Evolutionary conservation across 2,329 filamentous ascomycete species (phyloP).

Genomic region (Mollisiaceae sp.): DNA sequence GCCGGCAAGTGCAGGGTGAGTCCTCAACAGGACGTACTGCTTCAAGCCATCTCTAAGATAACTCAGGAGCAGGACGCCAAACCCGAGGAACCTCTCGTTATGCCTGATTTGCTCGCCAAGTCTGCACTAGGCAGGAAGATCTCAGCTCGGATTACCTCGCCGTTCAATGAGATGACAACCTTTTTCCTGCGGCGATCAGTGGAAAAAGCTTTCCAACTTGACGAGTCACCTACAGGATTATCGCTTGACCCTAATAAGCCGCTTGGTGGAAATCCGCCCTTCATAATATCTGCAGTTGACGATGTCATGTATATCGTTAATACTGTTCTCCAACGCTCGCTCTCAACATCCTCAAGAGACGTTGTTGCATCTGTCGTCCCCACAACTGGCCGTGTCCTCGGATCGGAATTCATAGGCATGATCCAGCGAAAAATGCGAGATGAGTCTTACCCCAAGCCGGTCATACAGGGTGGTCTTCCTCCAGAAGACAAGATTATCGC

Average conservation of each 20-base stretch:
- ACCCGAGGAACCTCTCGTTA: conserved; percentile 61
- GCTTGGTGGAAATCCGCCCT: conserved; percentile 79
- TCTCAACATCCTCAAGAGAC: conserved; percentile 82
- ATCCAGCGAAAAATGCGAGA: conserved; percentile 97
- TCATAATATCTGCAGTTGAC: conserved; percentile 93
- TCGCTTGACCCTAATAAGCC: conserved; percentile 75
- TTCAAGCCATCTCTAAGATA: conserved; percentile 41
- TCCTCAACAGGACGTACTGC: conserved; percentile 34
- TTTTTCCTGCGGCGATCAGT: conserved; percentile 98
- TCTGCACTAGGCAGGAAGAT: conserved; percentile 85
- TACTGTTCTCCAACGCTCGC: conserved; percentile 82
- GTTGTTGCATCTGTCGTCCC: conserved; percentile 81
- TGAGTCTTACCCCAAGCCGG: conserved; percentile 85
- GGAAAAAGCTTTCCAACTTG: conserved; percentile 96
- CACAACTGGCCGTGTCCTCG: conserved; percentile 78
- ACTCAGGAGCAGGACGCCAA: conserved; percentile 56
- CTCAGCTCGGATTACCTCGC: conserved; percentile 71
- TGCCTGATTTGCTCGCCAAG: conserved; percentile 77
- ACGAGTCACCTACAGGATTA: conserved; percentile 82
- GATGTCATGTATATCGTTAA: conserved; percentile 99
- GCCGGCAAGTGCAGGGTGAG: conserved; percentile 82
- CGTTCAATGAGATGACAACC: conserved; percentile 90
- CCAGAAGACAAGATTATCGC: conserved; percentile 87
- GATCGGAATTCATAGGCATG: conserved; percentile 94
- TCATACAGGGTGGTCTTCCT: conserved; percentile 79